Evolutionary conservation across 1,284 basidiomycete genomes (phyloP).

Genomic region (Flammula alnicola): DNA sequence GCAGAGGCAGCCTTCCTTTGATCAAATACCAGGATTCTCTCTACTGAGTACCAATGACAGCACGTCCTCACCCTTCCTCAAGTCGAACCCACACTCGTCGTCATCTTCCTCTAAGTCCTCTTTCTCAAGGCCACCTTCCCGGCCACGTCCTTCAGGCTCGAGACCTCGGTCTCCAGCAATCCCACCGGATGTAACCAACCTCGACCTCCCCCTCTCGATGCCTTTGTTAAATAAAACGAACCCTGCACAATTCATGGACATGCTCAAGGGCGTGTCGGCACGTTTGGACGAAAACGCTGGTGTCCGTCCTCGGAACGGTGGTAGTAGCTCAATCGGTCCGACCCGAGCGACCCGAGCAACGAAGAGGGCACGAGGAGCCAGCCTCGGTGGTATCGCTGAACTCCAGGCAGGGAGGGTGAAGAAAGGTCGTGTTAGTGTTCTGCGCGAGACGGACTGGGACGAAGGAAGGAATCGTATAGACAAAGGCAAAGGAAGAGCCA

Average conservation of each 20-base stretch:
- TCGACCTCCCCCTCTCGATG: slow-evolving; percentile 15
- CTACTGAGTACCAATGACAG: slow-evolving; percentile 17
- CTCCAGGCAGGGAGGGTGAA: slow-evolving; percentile 6
- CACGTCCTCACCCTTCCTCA: not conserved
- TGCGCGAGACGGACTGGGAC: not conserved
- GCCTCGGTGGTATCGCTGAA: too few species aligned
- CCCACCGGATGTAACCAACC: slow-evolving; percentile 6
- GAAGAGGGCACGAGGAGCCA: slow-evolving; percentile 9
- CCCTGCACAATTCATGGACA: slow-evolving; percentile 28
- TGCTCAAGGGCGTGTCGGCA: slow-evolving; percentile 33
- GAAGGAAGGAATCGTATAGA: not conserved
- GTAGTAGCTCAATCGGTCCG: too few species aligned
- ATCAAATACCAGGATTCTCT: slow-evolving; percentile 24
- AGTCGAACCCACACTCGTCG: not conserved
- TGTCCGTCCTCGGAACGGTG: slow-evolving; percentile 12
- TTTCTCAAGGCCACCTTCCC: slow-evolving; percentile 20
- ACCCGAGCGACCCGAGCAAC: not conserved
- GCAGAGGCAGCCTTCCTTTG: slow-evolving; percentile 24
- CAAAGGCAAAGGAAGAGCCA: slow-evolving; percentile 18
- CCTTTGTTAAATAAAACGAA: slow-evolving; percentile 25
- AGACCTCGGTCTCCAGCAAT: not conserved
- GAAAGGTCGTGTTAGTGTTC: slow-evolving; percentile 10
- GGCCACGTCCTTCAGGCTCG: slow-evolving; percentile 22
- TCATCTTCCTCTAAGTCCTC: slow-evolving; percentile 4
- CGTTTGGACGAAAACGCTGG: slow-evolving; percentile 31